A percentile compares a stretch with the other conserved stretches of the same genome.
phyloP scores from a whole-genome alignment of 805 yeast species.

The Suhomyces emberorum region DNA sequence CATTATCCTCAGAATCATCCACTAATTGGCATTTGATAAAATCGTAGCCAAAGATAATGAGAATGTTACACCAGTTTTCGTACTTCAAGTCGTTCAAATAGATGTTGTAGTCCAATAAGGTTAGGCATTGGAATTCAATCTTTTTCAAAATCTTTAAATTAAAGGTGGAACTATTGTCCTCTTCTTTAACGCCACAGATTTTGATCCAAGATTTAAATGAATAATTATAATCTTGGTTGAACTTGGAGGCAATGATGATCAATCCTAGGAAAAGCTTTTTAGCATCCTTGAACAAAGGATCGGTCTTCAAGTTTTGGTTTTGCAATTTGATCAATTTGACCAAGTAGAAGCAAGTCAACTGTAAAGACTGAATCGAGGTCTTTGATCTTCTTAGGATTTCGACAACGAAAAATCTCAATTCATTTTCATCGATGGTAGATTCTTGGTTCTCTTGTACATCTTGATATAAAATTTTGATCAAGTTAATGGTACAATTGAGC shows the following conservation, averaged over 20 bases:
- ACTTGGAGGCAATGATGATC: slow-evolving; percentile 69
- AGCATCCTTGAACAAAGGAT: slow-evolving; percentile 41
- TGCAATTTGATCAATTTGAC: slow-evolving; percentile 37
- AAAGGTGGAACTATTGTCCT: slow-evolving; percentile 25
- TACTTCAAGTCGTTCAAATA: slow-evolving; percentile 49
- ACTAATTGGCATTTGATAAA: slow-evolving; percentile 37
- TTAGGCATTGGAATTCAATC: slow-evolving; percentile 54
- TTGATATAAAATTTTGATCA: slow-evolving; percentile 32
- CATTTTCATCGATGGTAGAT: slow-evolving; percentile 9
- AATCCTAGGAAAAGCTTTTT: slow-evolving; percentile 66
- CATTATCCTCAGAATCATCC: slow-evolving; percentile 13
- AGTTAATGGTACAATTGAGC: slow-evolving; percentile 33
- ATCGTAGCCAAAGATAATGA: slow-evolving; percentile 42
- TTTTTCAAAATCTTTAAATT: slow-evolving; percentile 44
- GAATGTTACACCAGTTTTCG: slow-evolving; percentile 45
- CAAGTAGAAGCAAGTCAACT: slow-evolving; percentile 65
- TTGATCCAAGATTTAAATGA: slow-evolving; percentile 69
- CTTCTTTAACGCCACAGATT: slow-evolving; percentile 54
- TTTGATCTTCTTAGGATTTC: slow-evolving; percentile 51
- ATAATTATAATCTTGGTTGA: slow-evolving; percentile 68
- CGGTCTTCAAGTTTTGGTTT: slow-evolving; percentile 5
- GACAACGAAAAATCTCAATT: slow-evolving; percentile 30
- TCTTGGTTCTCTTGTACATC: slow-evolving; percentile 3
- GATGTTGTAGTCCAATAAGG: slow-evolving; percentile 53
- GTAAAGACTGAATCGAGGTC: slow-evolving; percentile 59